phyloP scores from a whole-genome alignment of 2,329 filamentous ascomycete genomes.

The Microcera coccophila region DNA sequence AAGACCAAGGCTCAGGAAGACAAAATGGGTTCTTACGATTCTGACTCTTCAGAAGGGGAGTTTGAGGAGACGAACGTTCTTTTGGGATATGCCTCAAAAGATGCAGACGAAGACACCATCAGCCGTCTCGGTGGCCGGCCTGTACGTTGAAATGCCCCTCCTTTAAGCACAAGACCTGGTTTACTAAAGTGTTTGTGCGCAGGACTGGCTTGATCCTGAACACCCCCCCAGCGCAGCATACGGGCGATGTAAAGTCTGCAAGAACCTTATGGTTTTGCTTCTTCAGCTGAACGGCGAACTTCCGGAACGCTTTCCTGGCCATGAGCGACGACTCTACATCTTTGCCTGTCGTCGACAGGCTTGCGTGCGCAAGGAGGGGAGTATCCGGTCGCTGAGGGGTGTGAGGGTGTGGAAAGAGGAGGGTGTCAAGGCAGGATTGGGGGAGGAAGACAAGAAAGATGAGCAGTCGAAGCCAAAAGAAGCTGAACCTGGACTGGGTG shows the following conservation, averaged over 20 bases:
- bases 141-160: slow-evolving; percentile 59
- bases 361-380: slow-evolving; percentile 79
- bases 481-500: slow-evolving; percentile 52
- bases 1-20: slow-evolving; percentile 17
- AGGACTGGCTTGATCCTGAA: slow-evolving; percentile 81
- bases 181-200: slow-evolving; percentile 15
- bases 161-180: not conserved
- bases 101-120: slow-evolving; percentile 74
- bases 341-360: slow-evolving; percentile 74
- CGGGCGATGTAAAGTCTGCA: slow-evolving; percentile 84
- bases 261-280: slow-evolving; percentile 75
- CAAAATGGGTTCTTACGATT: slow-evolving; percentile 73
- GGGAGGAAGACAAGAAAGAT: slow-evolving; percentile 28
- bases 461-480: slow-evolving; percentile 35
- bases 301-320: slow-evolving; percentile 77
- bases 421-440: slow-evolving; percentile 21
- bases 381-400: slow-evolving; percentile 70
- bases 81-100: slow-evolving; percentile 81
- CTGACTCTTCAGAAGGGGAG: slow-evolving; percentile 71
- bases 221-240: slow-evolving; percentile 70
- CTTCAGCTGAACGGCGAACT: slow-evolving; percentile 90
- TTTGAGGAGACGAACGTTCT: slow-evolving; percentile 83
- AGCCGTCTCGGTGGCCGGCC: slow-evolving; percentile 85
- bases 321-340: slow-evolving; percentile 84
- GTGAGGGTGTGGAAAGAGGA: slow-evolving; percentile 52